phyloP scores from a whole-genome alignment of 495 filamentous ascomycete species.

The Achaetomiella virescens region DNA sequence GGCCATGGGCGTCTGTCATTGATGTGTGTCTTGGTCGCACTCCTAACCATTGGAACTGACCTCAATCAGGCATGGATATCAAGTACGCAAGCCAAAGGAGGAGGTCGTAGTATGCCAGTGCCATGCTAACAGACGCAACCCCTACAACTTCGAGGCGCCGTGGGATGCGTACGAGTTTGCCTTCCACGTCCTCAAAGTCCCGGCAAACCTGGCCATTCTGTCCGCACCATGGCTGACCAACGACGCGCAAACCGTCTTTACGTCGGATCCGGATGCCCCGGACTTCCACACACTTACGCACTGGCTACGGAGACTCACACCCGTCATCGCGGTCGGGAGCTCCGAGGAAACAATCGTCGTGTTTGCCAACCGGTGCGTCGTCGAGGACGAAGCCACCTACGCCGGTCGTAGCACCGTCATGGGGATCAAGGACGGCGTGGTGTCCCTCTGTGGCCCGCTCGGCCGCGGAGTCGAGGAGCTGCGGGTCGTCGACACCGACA shows the following conservation, averaged over 20 bases:
- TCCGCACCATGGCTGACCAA: constrained; percentile 85
- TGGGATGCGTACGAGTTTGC: constrained; percentile 82
- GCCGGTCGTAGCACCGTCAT: constrained; percentile 86
- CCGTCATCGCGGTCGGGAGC: constrained; percentile 54
- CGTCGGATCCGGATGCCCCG: constrained; percentile 46
- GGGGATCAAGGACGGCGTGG: constrained; percentile 61
- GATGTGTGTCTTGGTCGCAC: constrained; percentile 28
- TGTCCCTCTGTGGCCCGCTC: constrained; percentile 59
- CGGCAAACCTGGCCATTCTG: constrained; percentile 68
- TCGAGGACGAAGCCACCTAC: constrained; percentile 64
- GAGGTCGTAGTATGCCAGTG: neutral
- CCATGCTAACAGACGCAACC: constrained; percentile 14
- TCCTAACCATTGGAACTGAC: neutral
- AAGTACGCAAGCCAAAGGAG: constrained; percentile 40
- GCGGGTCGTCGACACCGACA: constrained; percentile 56
- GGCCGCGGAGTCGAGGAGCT: constrained; percentile 60
- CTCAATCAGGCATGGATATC: constrained; percentile 56
- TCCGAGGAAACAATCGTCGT: constrained; percentile 66
- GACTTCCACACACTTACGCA: constrained; percentile 80
- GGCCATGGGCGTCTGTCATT: constrained; percentile 85
- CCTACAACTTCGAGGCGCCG: constrained; percentile 61
- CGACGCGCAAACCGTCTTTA: constrained; percentile 42
- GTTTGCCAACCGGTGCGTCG: constrained; percentile 75
- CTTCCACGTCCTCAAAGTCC: constrained; percentile 57
- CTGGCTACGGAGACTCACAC: constrained; percentile 76